Conservation (phyloP, 1,284 basidiomycete species). For the Neonothopanus nambi region DNA sequence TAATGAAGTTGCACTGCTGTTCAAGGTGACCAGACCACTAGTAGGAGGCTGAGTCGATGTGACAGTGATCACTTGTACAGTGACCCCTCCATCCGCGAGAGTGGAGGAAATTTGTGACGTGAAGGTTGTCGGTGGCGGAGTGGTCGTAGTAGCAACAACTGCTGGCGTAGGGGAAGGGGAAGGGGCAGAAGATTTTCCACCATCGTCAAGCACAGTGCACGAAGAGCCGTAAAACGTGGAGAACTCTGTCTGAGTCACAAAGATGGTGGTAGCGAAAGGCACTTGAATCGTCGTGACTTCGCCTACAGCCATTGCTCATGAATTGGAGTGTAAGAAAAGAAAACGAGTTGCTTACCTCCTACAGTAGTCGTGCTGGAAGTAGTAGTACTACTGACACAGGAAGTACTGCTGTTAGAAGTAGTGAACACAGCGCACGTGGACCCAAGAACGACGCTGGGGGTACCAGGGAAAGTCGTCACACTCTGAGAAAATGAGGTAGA, state of each 20-base stretch:
- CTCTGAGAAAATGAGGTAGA: background rate
- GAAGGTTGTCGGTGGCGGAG: background rate
- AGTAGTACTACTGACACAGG: background rate
- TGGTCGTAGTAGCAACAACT: background rate
- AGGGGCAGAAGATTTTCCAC: no score
- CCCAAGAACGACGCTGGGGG: background rate
- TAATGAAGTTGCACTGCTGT: background rate
- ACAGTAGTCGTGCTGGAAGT: background rate
- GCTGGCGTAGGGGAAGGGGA: no score
- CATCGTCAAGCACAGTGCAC: background rate
- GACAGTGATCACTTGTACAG: background rate
- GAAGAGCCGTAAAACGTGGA: background rate
- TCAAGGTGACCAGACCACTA: background rate
- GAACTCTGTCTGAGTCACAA: background rate
- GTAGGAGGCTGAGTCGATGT: background rate
- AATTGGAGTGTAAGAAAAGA: background rate
- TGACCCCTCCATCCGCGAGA: slow-evolving; percentile 2
- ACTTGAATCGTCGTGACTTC: background rate
- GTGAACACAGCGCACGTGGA: background rate
- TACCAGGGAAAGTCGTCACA: background rate
- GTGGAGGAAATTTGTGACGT: background rate
- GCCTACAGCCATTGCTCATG: background rate
- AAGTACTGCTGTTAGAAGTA: background rate
- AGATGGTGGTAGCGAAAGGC: background rate
- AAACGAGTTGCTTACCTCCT: background rate